These are phyloP conservation scores for Ceratocystis variospora DNA, from an alignment of 2,329 filamentous ascomycete genomes.

Conservation along the genomic window DNA sequence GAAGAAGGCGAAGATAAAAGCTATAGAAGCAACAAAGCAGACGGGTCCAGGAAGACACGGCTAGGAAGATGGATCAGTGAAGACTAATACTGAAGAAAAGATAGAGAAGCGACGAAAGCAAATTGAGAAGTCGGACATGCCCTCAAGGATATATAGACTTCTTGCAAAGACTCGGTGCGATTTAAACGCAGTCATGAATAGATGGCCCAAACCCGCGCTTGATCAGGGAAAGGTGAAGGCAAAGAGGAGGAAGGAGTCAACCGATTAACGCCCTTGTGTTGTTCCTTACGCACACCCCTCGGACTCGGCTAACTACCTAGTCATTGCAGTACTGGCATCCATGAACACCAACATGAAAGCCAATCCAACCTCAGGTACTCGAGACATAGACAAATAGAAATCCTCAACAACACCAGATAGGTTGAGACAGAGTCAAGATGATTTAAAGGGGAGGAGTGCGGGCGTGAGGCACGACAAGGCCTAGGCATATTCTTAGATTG, in stretches of 20 bases:
- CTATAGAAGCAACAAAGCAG: background rate
- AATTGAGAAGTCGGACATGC: background rate
- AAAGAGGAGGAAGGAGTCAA: background rate
- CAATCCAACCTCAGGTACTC: too few species aligned
- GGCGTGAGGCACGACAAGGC: too few species aligned
- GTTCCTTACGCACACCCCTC: background rate
- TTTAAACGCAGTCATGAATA: background rate
- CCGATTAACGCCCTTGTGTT: background rate
- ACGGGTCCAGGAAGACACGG: background rate
- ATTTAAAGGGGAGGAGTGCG: too few species aligned
- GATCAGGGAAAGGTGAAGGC: background rate
- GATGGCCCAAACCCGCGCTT: background rate
- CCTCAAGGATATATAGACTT: conserved; percentile 1
- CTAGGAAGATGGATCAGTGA: background rate
- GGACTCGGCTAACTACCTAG: background rate
- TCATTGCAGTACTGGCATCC: too few species aligned
- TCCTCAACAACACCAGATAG: too few species aligned
- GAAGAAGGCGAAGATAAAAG: background rate
- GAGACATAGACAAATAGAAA: too few species aligned
- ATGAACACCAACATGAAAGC: too few species aligned
- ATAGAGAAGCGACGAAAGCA: background rate
- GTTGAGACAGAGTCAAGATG: too few species aligned
- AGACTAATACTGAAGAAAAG: background rate
- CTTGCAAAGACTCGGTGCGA: background rate
- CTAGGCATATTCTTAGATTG: background rate